Evolutionary conservation across 768 basidiomycete species (phyloP), one percentile per base, ranked within the genome.

Genomic region (Mycena maculata): DNA sequence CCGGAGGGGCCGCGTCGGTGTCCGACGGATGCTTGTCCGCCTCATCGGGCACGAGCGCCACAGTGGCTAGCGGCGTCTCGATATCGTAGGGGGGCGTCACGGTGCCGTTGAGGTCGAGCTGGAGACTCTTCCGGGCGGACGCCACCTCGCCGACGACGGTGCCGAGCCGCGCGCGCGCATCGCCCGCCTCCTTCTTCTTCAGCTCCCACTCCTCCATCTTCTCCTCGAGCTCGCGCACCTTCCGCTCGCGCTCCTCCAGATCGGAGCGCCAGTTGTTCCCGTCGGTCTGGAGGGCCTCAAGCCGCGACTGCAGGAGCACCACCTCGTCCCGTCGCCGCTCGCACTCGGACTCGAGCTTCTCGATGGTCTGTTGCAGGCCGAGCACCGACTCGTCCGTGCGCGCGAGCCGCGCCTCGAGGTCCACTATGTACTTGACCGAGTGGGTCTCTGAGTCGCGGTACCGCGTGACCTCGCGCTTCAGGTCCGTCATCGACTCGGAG

Each of bases 191-290:
- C 60, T 87, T 85, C 76, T 85, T 90, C 80, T 87, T 91, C 71
- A 83, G 83, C 75, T 93, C 88, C 87, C 94, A 94, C 67, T 91
- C 91, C 71, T 85, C 79, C 84, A 97, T 89, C 79, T 90, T 90
- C 56, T 84, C 79, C 77, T 98, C 94, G 27, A 99, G 82, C 58
- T 89, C 90, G 54, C 85, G 86, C 16, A 98, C 87, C 72, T 84
- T 88, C 63, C 80, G 83, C 77, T 98, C 95, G 64, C 95, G 86
- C 65, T 89, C 85, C 76, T 98, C 95, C 11, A 99, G 83, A 74
- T 97, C 94, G 16, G 86, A 82, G 52, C 92, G 85, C 91, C 95
- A 97, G 71, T 86, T 90, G 68, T 95, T 88, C 6, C 91, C 90
- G 67, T 95, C 94, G 50, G 83, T 83, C 69, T 88, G 84, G 55